phyloP scores from a whole-genome alignment of 176 grass and related monocot genomes.

The Tuctoria greenei region DNA sequence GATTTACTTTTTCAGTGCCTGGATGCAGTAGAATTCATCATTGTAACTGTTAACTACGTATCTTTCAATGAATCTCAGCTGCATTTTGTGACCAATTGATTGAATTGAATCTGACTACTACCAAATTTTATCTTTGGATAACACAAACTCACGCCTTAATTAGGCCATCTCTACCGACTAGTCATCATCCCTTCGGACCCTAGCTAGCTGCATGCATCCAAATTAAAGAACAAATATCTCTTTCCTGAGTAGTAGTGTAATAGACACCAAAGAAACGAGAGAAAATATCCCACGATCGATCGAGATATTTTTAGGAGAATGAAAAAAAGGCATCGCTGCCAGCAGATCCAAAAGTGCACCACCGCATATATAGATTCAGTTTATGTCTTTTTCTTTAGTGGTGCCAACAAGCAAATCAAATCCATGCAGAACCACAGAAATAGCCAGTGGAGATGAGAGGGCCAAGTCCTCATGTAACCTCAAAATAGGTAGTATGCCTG shows the following conservation, averaged over 20 bases:
- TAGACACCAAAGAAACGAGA: neutral
- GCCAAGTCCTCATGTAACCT: neutral
- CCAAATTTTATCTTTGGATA: too few relatives aligned
- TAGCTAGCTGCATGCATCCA: neutral
- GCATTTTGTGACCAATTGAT: too few relatives aligned
- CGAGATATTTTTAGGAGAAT: neutral
- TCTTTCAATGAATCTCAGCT: too few relatives aligned
- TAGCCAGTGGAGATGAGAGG: constrained; percentile 19
- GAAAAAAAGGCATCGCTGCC: constrained; percentile 33
- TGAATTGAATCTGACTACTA: too few relatives aligned
- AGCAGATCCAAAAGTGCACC: constrained; percentile 34
- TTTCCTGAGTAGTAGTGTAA: constrained; percentile 5
- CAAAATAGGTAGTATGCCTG: too few relatives aligned
- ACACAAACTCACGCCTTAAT: too few relatives aligned
- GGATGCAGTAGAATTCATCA: too few relatives aligned
- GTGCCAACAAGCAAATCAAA: neutral
- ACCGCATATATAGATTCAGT: neutral
- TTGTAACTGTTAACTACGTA: too few relatives aligned
- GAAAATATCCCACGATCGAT: constrained; percentile 17
- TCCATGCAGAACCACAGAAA: constrained; percentile 35
- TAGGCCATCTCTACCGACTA: too few relatives aligned
- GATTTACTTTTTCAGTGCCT: too few relatives aligned
- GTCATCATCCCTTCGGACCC: neutral
- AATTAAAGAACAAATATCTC: constrained; percentile 41
- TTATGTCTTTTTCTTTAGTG: constrained; percentile 5